Evolutionary conservation across 2,329 filamentous ascomycete genomes (phyloP).

Genomic region (Cordyceps militaris): DNA sequence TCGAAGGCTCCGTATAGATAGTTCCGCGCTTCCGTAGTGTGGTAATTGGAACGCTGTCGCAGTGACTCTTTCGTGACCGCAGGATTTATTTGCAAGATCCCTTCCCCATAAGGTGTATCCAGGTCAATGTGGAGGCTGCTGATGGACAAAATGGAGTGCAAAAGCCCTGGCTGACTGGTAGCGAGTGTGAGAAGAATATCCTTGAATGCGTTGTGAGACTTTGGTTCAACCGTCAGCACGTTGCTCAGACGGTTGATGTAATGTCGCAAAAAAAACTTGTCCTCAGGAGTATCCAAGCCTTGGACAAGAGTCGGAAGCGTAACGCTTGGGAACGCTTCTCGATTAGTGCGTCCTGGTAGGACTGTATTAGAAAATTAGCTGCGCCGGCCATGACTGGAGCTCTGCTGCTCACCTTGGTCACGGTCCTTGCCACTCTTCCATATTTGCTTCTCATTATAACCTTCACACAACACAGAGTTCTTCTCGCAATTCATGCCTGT

Average conservation of each 20-base stretch:
- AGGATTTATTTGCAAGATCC: conserved; percentile 43
- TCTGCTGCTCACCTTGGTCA: conserved; percentile 50
- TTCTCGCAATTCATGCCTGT: conserved; percentile 83
- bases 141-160: conserved; percentile 83
- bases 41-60: conserved; percentile 45
- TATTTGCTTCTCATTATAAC: conserved; percentile 77
- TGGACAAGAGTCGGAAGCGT: conserved; percentile 63
- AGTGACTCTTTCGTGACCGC: conserved; percentile 40
- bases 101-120: conserved; percentile 48
- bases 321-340: conserved; percentile 43
- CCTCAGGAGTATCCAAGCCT: conserved; percentile 72
- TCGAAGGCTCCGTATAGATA: conserved; percentile 43
- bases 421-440: conserved; percentile 83
- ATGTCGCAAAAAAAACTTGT: conserved; percentile 74
- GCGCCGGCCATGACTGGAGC: not conserved
- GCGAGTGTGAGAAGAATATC: conserved; percentile 78
- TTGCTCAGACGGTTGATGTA: conserved; percentile 74
- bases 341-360: conserved; percentile 41
- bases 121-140: conserved; percentile 70
- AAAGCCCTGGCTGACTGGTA: conserved; percentile 69
- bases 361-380: conserved; percentile 11
- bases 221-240: conserved; percentile 74
- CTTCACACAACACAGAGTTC: conserved; percentile 86
- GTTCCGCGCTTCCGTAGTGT: conserved; percentile 48
- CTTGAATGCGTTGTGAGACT: conserved; percentile 77